Evolutionary conservation across 805 yeast genomes (phyloP), one percentile per base, ranked within the genome.

Genomic region (Hanseniaspora mollemarum): DNA sequence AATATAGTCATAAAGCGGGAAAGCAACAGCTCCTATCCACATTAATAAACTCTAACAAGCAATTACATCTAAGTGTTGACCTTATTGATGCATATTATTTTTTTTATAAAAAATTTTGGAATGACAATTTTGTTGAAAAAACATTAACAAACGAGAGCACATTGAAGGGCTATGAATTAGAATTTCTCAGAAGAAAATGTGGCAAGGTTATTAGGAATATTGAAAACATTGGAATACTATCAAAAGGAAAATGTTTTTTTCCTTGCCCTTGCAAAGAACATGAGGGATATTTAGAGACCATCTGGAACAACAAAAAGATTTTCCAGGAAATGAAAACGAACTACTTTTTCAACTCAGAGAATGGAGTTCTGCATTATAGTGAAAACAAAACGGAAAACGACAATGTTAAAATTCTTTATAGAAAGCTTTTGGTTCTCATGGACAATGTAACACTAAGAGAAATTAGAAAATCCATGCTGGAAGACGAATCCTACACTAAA

Each of bases 361-460:
- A 7, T 7, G 39, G 22, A 7, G 21, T 8, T 4, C 21, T 15
- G 8, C 15, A 8, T n/a, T 35, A 6, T 21, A 13, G 19, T 8
- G 16, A 13, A 13, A 36, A n/a, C 9, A 8, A 7, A 16, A 7
- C 4, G 6, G 15, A 35, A 35, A 13, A 35, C 5, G 24, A 35
- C 6, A 6, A 7, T 18, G 21, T 19, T 7, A 35, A 35, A 16
- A 18, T 6, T 18, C 39, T 35, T 15, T 36, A 35, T 18, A 18
- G n/a, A 18, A 36, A 16, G 18, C 49, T 36, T 8, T 4, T 26
- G 18, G n/a, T n/a, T 43, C 49, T 62, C 43, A 58, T 61, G 3
- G 59, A 63, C 38, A 64, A 62, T 52, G 65, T 60, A 4, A 57
- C 65, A 4, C 55, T 59, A 15, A 58, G 60, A 33, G 66, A 63